phyloP scores from a whole-genome alignment of 2,329 filamentous ascomycete species.

The Trichoderma cornu-damae region DNA sequence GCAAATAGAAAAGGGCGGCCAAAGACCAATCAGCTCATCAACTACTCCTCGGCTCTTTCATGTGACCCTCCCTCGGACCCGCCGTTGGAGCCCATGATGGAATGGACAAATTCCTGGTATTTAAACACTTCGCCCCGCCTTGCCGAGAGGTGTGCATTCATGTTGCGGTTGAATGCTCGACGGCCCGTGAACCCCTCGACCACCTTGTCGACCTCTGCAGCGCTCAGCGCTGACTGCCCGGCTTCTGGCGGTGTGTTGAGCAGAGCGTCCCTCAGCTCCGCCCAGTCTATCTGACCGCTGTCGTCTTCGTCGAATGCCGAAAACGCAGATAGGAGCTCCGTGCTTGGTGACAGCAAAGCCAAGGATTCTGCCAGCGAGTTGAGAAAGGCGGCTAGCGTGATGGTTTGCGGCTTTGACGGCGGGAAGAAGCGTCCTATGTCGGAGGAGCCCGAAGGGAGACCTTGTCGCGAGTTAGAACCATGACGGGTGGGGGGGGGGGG shows the following conservation, averaged over 20 bases:
- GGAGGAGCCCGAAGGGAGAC: constrained; percentile 65
- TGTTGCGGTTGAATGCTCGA: constrained; percentile 69
- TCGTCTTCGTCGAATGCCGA: constrained; percentile 95
- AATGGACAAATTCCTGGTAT: constrained; percentile 86
- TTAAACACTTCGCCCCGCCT: constrained; percentile 84
- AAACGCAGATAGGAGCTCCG: constrained; percentile 83
- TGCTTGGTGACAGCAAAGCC: constrained; percentile 66
- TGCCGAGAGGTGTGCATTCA: constrained; percentile 45
- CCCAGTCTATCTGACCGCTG: constrained; percentile 83
- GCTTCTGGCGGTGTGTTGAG: constrained; percentile 75
- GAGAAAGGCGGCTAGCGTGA: constrained; percentile 81
- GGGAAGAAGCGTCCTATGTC: constrained; percentile 82
- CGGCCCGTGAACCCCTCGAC: constrained; percentile 79
- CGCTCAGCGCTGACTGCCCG: constrained; percentile 59
- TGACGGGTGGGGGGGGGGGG: background rate
- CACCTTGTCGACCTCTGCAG: constrained; percentile 78
- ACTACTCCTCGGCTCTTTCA: constrained; percentile 26
- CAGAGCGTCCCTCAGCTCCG: constrained; percentile 75
- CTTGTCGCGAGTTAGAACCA: constrained; percentile 37
- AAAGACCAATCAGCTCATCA: background rate
- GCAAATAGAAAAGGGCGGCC: background rate
- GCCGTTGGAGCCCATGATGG: constrained; percentile 53
- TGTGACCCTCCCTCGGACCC: constrained; percentile 28
- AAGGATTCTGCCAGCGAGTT: constrained; percentile 73
- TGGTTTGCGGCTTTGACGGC: constrained; percentile 61